Percentiles rank a stretch among this genome's conserved stretches.
Evolutionary conservation across 495 filamentous ascomycete species (phyloP).

Genomic region (Aspergillus sparsus): DNA sequence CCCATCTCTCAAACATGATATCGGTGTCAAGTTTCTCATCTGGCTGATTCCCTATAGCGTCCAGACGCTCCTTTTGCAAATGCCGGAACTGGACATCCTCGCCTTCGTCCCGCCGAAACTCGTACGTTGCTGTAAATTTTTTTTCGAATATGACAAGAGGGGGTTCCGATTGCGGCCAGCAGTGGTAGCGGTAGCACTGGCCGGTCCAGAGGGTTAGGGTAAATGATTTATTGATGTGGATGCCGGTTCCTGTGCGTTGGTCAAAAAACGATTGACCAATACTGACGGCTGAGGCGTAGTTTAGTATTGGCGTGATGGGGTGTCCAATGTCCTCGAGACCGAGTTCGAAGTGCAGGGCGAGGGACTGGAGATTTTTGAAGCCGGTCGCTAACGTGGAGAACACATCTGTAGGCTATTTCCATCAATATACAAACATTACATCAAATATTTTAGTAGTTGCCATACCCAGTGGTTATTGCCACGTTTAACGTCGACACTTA

Average conservation of each 20-base stretch:
- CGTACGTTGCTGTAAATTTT: not conserved
- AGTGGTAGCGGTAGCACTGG: not conserved
- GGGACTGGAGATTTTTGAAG: slow-evolving; percentile 6
- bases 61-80: too few species aligned
- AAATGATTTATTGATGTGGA: not conserved
- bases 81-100: not conserved
- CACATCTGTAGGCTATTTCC: not conserved
- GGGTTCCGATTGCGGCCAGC: slow-evolving; percentile 5
- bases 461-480: too few species aligned
- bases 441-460: too few species aligned
- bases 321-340: not conserved
- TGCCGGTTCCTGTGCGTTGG: not conserved
- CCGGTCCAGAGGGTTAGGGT: slow-evolving; percentile 6
- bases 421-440: not conserved
- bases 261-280: slow-evolving; percentile 2
- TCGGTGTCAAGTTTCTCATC: too few species aligned
- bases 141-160: not conserved
- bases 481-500: too few species aligned
- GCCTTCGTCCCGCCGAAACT: not conserved
- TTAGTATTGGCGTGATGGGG: slow-evolving; percentile 5
- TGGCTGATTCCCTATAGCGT: too few species aligned
- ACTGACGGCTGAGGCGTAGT: not conserved
- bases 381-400: not conserved
- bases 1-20: too few species aligned
- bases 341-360: slow-evolving; percentile 9